phyloP scores from a whole-genome alignment of 306 rosid species.

The Coriaria nepalensis region DNA sequence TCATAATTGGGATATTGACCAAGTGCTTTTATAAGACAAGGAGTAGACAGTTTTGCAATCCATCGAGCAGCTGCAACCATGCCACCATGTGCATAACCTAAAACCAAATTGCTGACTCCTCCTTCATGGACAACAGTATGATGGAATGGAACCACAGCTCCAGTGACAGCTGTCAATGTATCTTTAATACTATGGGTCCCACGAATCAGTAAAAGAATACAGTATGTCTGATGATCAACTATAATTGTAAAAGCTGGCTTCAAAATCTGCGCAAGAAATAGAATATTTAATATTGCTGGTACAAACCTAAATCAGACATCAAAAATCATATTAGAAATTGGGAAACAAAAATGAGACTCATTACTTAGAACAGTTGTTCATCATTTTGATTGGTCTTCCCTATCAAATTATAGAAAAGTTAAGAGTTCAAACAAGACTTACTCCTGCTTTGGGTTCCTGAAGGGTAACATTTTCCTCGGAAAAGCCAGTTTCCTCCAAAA shows the following conservation, averaged over 20 bases:
- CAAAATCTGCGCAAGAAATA: constrained; percentile 62
- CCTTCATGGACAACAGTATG: constrained; percentile 39
- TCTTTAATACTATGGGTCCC: constrained; percentile 55
- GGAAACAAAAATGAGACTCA: no score
- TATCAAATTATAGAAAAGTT: no score
- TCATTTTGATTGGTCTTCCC: no score
- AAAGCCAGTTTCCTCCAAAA: constrained; percentile 79
- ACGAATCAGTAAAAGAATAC: constrained; percentile 36
- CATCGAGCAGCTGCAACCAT: constrained; percentile 98
- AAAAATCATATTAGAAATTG: no score
- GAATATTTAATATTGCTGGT: no score
- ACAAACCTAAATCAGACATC: no score
- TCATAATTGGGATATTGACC: constrained; percentile 47
- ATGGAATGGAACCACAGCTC: constrained; percentile 51
- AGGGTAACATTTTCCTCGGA: constrained; percentile 60
- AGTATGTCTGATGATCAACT: constrained; percentile 24
- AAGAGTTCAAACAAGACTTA: constrained; percentile 35
- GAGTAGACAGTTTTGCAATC: constrained; percentile 81
- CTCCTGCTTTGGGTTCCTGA: constrained; percentile 94
- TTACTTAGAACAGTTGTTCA: no score
- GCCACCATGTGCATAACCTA: constrained; percentile 95
- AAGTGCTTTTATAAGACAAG: constrained; percentile 65
- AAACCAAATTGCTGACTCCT: constrained; percentile 55
- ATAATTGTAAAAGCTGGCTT: constrained; percentile 51
- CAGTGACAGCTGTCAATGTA: constrained; percentile 50